phyloP scores from a whole-genome alignment of 176 grass and related monocot species.

The Musa schizocarpa region DNA sequence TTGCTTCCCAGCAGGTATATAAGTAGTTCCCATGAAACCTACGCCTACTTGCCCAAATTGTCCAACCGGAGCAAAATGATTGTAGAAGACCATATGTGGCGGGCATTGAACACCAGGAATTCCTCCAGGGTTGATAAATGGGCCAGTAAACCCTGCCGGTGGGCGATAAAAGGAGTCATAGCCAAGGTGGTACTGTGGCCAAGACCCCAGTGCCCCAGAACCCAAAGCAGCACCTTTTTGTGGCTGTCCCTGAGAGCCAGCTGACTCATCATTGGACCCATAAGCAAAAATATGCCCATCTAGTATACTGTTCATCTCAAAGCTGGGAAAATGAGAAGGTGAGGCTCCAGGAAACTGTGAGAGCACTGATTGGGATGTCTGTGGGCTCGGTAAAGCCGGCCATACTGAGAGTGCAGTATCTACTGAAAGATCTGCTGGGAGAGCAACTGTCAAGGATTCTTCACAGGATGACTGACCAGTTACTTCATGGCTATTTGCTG shows the following conservation, averaged over 20 bases:
- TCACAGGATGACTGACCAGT: conserved; percentile 50
- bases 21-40: conserved; percentile 86
- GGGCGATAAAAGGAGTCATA: conserved; percentile 81
- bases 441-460: conserved; percentile 69
- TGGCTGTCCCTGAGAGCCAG: conserved; percentile 49
- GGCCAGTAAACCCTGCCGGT: conserved; percentile 64
- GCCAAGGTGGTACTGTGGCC: conserved; percentile 64
- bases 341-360: conserved; percentile 65
- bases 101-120: conserved; percentile 79
- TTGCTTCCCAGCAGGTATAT: conserved; percentile 85
- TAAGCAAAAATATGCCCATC: conserved; percentile 70
- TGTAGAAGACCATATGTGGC: conserved; percentile 94
- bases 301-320: conserved; percentile 76
- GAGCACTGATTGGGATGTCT: conserved; percentile 60
- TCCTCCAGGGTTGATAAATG: conserved; percentile 81
- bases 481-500: conserved; percentile 10
- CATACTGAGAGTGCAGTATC: conserved; percentile 78
- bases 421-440: conserved; percentile 91
- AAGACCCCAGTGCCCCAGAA: conserved; percentile 54
- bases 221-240: conserved; percentile 51
- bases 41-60: conserved; percentile 90
- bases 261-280: conserved; percentile 69
- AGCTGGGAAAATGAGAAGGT: conserved; percentile 82
- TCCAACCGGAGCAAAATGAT: conserved; percentile 81
- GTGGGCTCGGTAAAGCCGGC: conserved; percentile 74